phyloP scores from a whole-genome alignment of 257 asterid genomes.

The Penstemon newberryi region DNA sequence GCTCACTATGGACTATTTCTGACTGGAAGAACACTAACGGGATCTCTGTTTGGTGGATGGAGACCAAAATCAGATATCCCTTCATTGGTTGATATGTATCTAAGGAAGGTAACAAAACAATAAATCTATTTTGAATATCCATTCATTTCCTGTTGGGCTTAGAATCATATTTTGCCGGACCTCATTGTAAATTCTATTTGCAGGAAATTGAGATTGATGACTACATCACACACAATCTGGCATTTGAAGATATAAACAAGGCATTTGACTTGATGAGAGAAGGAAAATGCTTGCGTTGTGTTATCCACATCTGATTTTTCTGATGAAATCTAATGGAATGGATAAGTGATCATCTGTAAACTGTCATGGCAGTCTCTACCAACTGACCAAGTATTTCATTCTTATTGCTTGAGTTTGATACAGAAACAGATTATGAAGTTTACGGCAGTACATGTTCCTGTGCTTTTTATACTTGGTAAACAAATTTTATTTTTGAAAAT shows the following conservation, averaged over 20 bases:
- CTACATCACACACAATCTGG: conserved; percentile 64
- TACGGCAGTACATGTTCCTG: neutral
- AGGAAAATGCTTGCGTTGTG: conserved; percentile 92
- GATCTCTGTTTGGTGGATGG: conserved; percentile 96
- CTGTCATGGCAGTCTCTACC: neutral
- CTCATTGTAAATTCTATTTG: conserved; percentile 5
- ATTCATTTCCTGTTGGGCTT: neutral
- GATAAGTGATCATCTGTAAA: neutral
- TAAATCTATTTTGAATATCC: neutral
- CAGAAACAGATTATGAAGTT: neutral
- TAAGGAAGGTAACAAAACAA: conserved; percentile 52
- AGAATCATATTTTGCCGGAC: neutral
- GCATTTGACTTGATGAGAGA: conserved; percentile 76
- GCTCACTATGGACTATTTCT: conserved; percentile 84
- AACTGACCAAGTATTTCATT: neutral
- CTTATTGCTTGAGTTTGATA: conserved; percentile 1
- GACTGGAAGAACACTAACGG: conserved; percentile 75
- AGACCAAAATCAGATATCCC: conserved; percentile 93
- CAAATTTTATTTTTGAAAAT: neutral
- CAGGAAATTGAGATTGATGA: conserved; percentile 86
- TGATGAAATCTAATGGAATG: neutral
- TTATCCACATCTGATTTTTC: conserved; percentile 58
- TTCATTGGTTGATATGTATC: conserved; percentile 76
- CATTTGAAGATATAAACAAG: conserved; percentile 72
- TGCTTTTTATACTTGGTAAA: neutral